Conservation (phyloP, 73 alveolate genomes). For the Paramecium pentaurelia region DNA sequence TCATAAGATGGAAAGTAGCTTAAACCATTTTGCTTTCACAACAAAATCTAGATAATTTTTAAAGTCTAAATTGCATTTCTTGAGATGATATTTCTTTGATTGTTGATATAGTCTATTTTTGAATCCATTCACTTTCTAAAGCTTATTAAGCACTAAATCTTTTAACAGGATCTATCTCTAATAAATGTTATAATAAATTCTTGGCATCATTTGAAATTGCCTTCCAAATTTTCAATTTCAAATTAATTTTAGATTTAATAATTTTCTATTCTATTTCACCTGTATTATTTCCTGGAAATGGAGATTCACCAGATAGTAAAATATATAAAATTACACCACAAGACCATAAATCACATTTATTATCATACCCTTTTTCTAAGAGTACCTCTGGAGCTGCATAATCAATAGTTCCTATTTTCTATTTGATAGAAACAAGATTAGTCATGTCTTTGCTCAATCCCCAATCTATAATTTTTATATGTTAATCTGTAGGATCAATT, state of each 20-base stretch:
- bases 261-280: constrained; percentile 60
- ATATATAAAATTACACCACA: constrained; percentile 84
- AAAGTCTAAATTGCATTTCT: constrained; percentile 18
- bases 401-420: constrained; percentile 77
- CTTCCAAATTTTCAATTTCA: constrained; percentile 47
- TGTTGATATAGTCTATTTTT: neutral
- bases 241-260: neutral
- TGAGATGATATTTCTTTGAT: neutral
- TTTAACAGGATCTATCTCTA: constrained; percentile 55
- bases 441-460: constrained; percentile 40
- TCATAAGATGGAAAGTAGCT: constrained; percentile 50
- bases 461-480: constrained; percentile 53
- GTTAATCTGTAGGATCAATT: constrained; percentile 22
- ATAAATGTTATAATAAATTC: constrained; percentile 63
- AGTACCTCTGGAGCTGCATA: constrained; percentile 90
- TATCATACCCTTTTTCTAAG: constrained; percentile 67
- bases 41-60: constrained; percentile 28
- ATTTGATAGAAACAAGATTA: neutral
- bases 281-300: constrained; percentile 73
- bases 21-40: constrained; percentile 34
- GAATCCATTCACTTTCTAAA: constrained; percentile 67
- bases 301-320: constrained; percentile 81
- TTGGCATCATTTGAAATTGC: constrained; percentile 67
- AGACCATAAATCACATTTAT: constrained; percentile 85
- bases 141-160: constrained; percentile 68